Evolutionary conservation across 2,329 filamentous ascomycete species (phyloP).

Genomic region (Tolypocladium amazonense): DNA sequence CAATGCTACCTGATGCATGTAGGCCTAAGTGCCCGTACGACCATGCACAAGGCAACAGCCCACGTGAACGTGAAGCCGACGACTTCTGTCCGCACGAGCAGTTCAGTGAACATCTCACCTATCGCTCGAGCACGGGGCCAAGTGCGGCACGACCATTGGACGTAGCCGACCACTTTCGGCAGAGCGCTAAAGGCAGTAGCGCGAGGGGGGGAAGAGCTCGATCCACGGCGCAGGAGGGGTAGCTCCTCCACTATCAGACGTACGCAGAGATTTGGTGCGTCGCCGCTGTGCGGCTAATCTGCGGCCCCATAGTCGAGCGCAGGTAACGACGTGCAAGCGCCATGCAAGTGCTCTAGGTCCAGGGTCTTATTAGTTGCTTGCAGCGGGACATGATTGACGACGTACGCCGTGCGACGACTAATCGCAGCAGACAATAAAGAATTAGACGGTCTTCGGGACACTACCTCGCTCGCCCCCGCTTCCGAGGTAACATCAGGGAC

Average conservation of each 20-base stretch:
- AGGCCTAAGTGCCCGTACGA: neutral
- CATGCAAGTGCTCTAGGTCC: neutral
- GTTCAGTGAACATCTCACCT: constrained; percentile 5
- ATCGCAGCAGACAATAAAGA: neutral
- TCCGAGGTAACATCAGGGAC: neutral
- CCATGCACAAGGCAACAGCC: neutral
- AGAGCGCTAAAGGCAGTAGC: neutral
- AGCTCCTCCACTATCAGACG: neutral
- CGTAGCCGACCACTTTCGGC: neutral
- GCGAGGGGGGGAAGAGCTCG: neutral
- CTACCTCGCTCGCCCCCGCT: constrained; percentile 1
- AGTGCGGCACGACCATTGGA: constrained; percentile 18
- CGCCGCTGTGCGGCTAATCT: neutral
- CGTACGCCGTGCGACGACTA: neutral
- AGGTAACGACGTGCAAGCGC: neutral
- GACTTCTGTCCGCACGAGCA: neutral
- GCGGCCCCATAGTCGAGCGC: neutral
- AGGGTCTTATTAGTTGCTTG: neutral
- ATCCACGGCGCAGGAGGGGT: neutral
- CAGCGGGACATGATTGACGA: neutral
- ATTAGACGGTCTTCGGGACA: neutral
- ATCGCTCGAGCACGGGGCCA: constrained; percentile 22
- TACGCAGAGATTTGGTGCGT: too few species aligned
- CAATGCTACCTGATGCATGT: too few species aligned
- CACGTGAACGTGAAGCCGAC: neutral